Percentiles rank a stretch among this genome's conserved stretches.
Conservation (phyloP, 257 asterid species). For the Coffea eugenioides region DNA sequence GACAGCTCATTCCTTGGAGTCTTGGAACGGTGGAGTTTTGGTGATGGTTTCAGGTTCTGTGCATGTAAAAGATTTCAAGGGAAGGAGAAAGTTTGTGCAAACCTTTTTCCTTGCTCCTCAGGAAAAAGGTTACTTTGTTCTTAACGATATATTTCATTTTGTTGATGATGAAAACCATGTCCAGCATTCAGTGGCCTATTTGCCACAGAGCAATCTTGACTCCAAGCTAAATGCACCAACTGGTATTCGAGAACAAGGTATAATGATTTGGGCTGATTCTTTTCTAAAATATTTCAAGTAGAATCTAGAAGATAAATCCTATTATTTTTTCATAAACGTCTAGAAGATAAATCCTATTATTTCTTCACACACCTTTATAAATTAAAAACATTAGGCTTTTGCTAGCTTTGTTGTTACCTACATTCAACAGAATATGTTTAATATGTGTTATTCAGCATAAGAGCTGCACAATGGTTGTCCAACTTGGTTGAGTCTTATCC, state of each 20-base stretch:
- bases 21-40: slow-evolving; percentile 90
- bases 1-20: slow-evolving; percentile 88
- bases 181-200: slow-evolving; percentile 69
- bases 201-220: slow-evolving; percentile 63
- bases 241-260: slow-evolving; percentile 70
- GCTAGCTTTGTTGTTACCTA: too few relatives aligned
- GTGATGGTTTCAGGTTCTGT: slow-evolving; percentile 95
- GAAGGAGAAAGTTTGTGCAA: slow-evolving; percentile 79
- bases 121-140: slow-evolving; percentile 81
- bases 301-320: not conserved
- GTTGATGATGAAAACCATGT: slow-evolving; percentile 67
- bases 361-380: too few relatives aligned
- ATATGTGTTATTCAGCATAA: too few relatives aligned
- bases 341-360: not conserved
- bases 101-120: slow-evolving; percentile 98
- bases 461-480: not conserved
- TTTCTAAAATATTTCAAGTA: not conserved
- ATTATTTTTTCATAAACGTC: not conserved
- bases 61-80: slow-evolving; percentile 49
- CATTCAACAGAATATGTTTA: not conserved
- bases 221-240: slow-evolving; percentile 51
- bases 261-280: slow-evolving; percentile 14
- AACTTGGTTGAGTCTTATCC: not conserved
- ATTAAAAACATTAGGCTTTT: too few relatives aligned
- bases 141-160: slow-evolving; percentile 86